Base-by-base conservation (phyloP, 1,284 basidiomycete genomes). In the Cryptococcus sp. region DNA sequence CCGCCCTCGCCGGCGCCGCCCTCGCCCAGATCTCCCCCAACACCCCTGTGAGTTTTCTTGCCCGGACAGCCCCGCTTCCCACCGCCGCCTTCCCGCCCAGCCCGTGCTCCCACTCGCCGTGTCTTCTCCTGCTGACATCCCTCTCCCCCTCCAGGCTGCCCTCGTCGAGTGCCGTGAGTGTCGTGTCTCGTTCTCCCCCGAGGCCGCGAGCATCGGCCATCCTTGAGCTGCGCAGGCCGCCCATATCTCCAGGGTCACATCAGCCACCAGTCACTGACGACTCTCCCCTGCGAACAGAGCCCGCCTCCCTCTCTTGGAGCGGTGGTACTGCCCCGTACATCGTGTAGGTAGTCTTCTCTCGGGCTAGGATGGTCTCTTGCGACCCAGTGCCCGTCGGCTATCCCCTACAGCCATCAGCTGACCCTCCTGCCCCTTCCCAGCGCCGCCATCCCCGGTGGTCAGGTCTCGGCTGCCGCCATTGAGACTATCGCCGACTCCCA, bases 91-190 rank as follows among this genome's bases (percentile, higher is more conserved):
- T 11, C 21, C 47, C 18, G 15, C 46, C 33, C 38, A 8, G 4
- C n/a, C 24, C 23, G 28, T 42, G n/a, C n/a, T n/a, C n/a, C n/a
- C n/a, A n/a, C 28, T 44, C 18, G n/a, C 51, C 46, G 28, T 36
- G 36, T 46, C 21, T 35, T 38, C 33, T 21, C 2, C 23, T 51
- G 28, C 55, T 33, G 36, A 47, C 35, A 18, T 13, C 7, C 7
- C 11, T 40, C 16, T 33, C 20, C 38, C 9, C 13, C 16, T 45
- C 13, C 38, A 73, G 70, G 58, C 73, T 43, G 55, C 72, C 20
- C 59, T 74, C 38, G 61, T 68, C 40, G 56, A 69, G 56, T 75
- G 73, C 60, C 72, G 73, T 75, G 58, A 64, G 73, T 72, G 12
- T 7, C 18, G 5, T 15, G 4, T 40, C 46, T 38, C 13, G 21